phyloP scores from a whole-genome alignment of 1,284 basidiomycete species.

The Trametes versicolor region DNA sequence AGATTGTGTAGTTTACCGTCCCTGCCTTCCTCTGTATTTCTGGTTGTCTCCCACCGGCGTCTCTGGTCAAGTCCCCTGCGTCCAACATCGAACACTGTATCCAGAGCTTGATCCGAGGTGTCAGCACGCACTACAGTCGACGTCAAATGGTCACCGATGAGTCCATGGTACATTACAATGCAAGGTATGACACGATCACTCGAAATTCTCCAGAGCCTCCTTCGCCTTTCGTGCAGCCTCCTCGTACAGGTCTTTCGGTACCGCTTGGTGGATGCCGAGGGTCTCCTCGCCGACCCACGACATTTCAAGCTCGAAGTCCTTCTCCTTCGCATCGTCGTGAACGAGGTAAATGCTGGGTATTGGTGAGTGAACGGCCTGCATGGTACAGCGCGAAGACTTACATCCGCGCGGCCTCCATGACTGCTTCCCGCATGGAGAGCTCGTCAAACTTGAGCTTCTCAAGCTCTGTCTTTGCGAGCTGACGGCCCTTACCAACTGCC shows the following conservation, averaged over 20 bases:
- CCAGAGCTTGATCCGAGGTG: not conserved
- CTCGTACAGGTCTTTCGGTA: constrained; percentile 86
- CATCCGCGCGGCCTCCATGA: constrained; percentile 95
- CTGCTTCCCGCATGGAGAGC: constrained; percentile 85
- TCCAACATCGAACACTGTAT: not conserved
- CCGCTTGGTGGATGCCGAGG: constrained; percentile 80
- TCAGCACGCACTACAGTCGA: constrained; percentile 5
- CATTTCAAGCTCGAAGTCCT: constrained; percentile 98
- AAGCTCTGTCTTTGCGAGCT: constrained; percentile 97
- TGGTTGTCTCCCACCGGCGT: not conserved
- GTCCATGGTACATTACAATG: constrained; percentile 36
- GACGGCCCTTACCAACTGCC: constrained; percentile 96
- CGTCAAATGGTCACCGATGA: constrained; percentile 25
- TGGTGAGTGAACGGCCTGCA: not conserved
- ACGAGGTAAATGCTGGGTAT: constrained; percentile 90
- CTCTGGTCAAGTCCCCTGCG: not conserved
- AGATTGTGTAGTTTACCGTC: constrained; percentile 75
- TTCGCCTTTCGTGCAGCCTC: constrained; percentile 93
- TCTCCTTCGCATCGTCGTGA: constrained; percentile 98
- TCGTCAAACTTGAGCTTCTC: constrained; percentile 93
- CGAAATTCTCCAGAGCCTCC: constrained; percentile 90
- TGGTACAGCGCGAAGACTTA: constrained; percentile 50
- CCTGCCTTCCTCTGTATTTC: constrained; percentile 31
- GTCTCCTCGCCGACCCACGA: constrained; percentile 96
- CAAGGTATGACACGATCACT: constrained; percentile 54